Evolutionary conservation across 768 basidiomycete genomes (phyloP).

Genomic region (Hypholoma fasciculare): DNA sequence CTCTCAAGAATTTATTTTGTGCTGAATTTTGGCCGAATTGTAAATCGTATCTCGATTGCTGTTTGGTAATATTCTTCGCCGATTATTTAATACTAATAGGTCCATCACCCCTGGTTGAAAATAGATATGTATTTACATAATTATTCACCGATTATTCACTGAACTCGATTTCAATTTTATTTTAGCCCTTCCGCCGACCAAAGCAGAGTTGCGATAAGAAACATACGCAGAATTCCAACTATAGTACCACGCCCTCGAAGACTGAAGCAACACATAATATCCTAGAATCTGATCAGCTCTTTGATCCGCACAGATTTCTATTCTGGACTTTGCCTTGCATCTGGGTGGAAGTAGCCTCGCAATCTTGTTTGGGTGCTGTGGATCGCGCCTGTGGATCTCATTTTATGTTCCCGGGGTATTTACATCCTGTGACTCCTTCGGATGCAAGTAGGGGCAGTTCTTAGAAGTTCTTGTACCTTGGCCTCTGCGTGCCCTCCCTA

Average conservation of each 20-base stretch:
- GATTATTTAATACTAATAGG: too few species aligned
- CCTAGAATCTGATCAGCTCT: background rate
- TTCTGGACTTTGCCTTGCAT: background rate
- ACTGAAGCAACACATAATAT: too few species aligned
- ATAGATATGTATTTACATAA: too few species aligned
- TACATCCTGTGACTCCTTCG: constrained; percentile 2
- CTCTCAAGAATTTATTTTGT: too few species aligned
- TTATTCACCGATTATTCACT: too few species aligned
- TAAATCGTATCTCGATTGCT: too few species aligned
- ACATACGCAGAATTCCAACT: background rate
- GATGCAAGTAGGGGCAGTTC: background rate
- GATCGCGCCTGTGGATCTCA: constrained; percentile 3
- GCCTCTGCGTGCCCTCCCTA: background rate
- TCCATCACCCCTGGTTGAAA: too few species aligned
- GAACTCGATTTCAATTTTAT: too few species aligned
- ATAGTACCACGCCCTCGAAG: too few species aligned
- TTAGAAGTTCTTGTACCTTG: background rate
- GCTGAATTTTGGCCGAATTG: too few species aligned
- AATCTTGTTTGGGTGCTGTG: background rate
- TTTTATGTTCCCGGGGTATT: background rate
- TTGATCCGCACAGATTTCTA: constrained; percentile 3
- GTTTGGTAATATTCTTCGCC: too few species aligned
- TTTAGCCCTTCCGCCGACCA: too few species aligned
- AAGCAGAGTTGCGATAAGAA: background rate
- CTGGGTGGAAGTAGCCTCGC: background rate